Conservation (phyloP, 495 filamentous ascomycete species). For the Penicillium roqueforti region DNA sequence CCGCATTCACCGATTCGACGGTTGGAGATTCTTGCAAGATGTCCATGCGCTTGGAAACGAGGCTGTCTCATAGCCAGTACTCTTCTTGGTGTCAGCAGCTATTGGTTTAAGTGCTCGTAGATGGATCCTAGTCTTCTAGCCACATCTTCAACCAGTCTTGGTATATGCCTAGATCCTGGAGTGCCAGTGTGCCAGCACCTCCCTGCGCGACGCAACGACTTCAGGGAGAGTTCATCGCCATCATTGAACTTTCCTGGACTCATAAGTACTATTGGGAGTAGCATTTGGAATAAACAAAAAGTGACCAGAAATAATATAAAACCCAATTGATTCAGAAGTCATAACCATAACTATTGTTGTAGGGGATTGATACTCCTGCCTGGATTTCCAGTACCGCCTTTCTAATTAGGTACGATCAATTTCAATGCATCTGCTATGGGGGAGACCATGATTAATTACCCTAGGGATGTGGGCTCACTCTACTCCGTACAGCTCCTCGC, state of each 20-base stretch:
- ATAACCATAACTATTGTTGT: no score
- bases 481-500: background rate
- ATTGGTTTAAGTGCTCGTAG: background rate
- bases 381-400: no score
- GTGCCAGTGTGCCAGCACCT: background rate
- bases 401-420: no score
- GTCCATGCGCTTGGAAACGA: background rate
- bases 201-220: background rate
- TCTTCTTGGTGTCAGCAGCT: background rate
- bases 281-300: no score
- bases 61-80: background rate
- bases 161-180: background rate
- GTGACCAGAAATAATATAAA: no score
- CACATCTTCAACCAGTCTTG: background rate
- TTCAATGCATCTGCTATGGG: no score
- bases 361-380: no score
- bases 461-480: constrained; percentile 16
- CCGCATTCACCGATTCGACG: constrained; percentile 1
- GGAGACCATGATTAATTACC: no score
- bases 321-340: no score
- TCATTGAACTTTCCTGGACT: no score
- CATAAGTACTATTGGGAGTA: no score
- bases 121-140: background rate
- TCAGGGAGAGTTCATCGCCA: no score
- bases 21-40: background rate